Evolutionary conservation across 495 filamentous ascomycete species (phyloP), one percentile per base, ranked within the genome.

Genomic region (Staphylotrichum tortipilum): DNA sequence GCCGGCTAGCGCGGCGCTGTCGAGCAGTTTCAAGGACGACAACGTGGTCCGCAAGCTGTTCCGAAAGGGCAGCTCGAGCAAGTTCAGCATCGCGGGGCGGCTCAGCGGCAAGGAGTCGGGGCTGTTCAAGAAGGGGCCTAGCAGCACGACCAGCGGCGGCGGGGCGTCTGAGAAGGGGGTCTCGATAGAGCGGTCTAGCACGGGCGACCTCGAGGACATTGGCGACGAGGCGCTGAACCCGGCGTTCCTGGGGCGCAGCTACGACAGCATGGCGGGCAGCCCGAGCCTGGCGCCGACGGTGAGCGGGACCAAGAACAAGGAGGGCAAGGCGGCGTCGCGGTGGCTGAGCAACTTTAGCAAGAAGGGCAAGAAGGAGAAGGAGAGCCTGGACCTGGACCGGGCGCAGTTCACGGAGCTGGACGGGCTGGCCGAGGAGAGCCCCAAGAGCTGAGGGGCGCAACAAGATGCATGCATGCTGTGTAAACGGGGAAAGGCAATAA

Each of bases 31-130:
- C 44, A 62, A 77, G 47, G 74, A 78, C 47, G 73, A 75, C 48
- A 71, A 68, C 47, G 72, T 80, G 3, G 76, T 88, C 34, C 77
- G 82, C 51, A 85, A 87, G 60, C 78, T 90, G 51, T 82, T 85
- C 19, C 82, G 86, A 40, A 90, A 90, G 60, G 78, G 85, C 47
- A 86, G 82, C 66, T 85, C 84, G 17, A 79, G 82, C 63, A 90
- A 89, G 65, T 89, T 89, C 66, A 84, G 81, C 58, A 67, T 82
- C 19, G 78, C 84, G 6, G 85, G 82, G 54, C 69, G 70, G 11
- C 54, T 75, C 12, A 82, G 86, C 54, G 77, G 80, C 42, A 81
- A 84, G 47, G 78, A 76, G 19, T 72, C 76, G 15, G 62, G 81
- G 6, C 77, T 83, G 44, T 81, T 74, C 34, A 86, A 84, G 64